These are phyloP conservation scores for Zygosaccharomyces pseudobailii DNA, from an alignment of 1,139 yeast species.

Conservation along the genomic window DNA sequence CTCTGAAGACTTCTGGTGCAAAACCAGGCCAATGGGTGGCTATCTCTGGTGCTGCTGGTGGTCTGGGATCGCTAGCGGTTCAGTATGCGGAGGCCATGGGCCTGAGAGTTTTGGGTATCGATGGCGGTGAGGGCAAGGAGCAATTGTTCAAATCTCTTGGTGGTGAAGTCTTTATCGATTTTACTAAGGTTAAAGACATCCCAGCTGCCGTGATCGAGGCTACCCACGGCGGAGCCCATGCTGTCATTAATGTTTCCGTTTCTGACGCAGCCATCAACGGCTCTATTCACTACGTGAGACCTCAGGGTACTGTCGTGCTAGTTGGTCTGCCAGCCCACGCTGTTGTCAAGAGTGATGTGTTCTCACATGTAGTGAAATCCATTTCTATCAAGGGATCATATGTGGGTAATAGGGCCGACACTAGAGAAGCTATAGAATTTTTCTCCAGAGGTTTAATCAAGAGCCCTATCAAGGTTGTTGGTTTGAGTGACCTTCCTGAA, in stretches of 20 bases:
- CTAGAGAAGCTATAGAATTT: conserved; percentile 72
- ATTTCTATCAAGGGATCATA: conserved; percentile 65
- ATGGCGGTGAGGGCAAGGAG: conserved; percentile 68
- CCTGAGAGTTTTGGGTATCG: conserved; percentile 66
- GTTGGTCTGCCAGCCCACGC: conserved; percentile 77
- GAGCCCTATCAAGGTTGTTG: conserved; percentile 67
- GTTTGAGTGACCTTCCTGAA: conserved; percentile 57
- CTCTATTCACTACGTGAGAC: conserved; percentile 60
- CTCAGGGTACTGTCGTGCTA: conserved; percentile 65
- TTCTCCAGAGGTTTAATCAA: conserved; percentile 63
- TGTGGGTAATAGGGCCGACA: conserved; percentile 77
- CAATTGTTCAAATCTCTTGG: conserved; percentile 54
- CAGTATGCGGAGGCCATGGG: conserved; percentile 76
- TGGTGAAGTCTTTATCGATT: conserved; percentile 65
- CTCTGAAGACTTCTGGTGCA: conserved; percentile 62
- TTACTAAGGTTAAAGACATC: conserved; percentile 52
- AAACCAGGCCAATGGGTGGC: conserved; percentile 73
- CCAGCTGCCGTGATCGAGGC: conserved; percentile 51
- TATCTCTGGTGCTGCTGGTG: conserved; percentile 76
- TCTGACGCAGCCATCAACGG: conserved; percentile 62
- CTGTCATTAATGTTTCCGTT: conserved; percentile 68
- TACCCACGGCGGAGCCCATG: conserved; percentile 72
- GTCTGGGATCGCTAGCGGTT: conserved; percentile 68
- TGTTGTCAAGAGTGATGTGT: conserved; percentile 57
- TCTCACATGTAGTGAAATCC: conserved; percentile 61